A percentile compares a stretch with the other conserved stretches of the same genome.
Evolutionary conservation across 2,329 filamentous ascomycete genomes (phyloP).

Genomic region (Aspergillus caelatus): DNA sequence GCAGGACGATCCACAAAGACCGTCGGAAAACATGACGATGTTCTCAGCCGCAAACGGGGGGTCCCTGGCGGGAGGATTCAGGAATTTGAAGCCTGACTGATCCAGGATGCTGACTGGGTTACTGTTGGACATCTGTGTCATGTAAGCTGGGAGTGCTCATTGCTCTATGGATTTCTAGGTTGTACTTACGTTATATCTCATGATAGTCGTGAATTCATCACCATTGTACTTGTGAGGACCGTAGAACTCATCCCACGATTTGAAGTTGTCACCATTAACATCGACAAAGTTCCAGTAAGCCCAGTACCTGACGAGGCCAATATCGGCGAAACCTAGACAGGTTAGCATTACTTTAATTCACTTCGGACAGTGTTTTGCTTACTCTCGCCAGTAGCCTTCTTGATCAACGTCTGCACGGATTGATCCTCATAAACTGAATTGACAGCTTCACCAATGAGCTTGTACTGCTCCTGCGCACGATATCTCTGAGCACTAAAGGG

Average conservation of each 20-base stretch:
- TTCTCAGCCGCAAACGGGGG: constrained; percentile 30
- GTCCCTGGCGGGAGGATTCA: constrained; percentile 5
- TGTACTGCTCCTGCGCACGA: constrained; percentile 43
- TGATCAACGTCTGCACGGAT: neutral
- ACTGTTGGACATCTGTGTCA: constrained; percentile 14
- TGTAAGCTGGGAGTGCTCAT: neutral
- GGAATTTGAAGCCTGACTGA: constrained; percentile 41
- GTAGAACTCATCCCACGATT: constrained; percentile 44
- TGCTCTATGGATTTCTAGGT: neutral
- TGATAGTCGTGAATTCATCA: constrained; percentile 22
- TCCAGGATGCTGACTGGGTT: constrained; percentile 9
- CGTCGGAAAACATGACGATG: constrained; percentile 51
- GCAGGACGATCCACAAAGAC: constrained; percentile 61
- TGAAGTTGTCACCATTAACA: constrained; percentile 34
- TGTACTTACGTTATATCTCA: constrained; percentile 21
- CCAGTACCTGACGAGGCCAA: constrained; percentile 7
- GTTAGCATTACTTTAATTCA: neutral
- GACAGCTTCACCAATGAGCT: constrained; percentile 31
- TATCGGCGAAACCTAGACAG: neutral
- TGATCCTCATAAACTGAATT: constrained; percentile 18
- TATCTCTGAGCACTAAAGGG: constrained; percentile 49
- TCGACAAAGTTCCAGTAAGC: constrained; percentile 27
- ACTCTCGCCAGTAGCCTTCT: neutral
- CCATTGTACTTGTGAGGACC: constrained; percentile 31
- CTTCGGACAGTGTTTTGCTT: neutral